Evolutionary conservation across 1,139 yeast genomes (phyloP).

Genomic region (Candida glucosophila): DNA sequence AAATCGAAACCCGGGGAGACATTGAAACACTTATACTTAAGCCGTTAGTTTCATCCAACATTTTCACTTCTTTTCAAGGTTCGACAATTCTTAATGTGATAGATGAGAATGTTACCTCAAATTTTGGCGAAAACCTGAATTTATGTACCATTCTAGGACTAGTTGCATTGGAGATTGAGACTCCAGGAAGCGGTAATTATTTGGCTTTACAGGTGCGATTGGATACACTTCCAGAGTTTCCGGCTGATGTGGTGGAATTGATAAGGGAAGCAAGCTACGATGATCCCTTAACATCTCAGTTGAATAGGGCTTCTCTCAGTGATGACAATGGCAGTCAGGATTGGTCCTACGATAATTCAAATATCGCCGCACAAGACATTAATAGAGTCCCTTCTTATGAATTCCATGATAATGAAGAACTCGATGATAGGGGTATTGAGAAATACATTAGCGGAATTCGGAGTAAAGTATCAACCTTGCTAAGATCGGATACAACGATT

Average conservation of each 20-base stretch:
- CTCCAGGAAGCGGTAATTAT: constrained; percentile 34
- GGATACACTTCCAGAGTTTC: constrained; percentile 27
- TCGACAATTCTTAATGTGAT: constrained; percentile 25
- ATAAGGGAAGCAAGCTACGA: constrained; percentile 1
- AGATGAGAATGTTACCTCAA: constrained; percentile 30
- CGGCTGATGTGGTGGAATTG: constrained; percentile 15
- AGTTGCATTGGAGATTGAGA: constrained; percentile 31
- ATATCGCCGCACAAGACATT: constrained; percentile 1
- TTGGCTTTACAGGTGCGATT: constrained; percentile 33
- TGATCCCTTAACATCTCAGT: constrained; percentile 1
- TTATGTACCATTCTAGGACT: constrained; percentile 31
- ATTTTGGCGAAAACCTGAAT: constrained; percentile 20
- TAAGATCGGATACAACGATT: constrained; percentile 41
- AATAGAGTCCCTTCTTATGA: constrained; percentile 12
- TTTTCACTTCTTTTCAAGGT: constrained; percentile 24
- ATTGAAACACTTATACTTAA: no score
- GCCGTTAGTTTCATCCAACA: no score
- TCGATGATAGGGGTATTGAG: constrained; percentile 15
- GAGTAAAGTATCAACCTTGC: constrained; percentile 44
- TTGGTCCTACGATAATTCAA: constrained; percentile 1
- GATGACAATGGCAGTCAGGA: constrained; percentile 9
- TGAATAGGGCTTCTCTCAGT: not conserved
- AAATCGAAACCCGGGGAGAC: constrained; percentile 19
- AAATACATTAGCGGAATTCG: constrained; percentile 26
- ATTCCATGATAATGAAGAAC: constrained; percentile 6